Base-by-base conservation (phyloP, 2,329 filamentous ascomycete species). In the Pseudopyrenochaeta lycopersici region DNA sequence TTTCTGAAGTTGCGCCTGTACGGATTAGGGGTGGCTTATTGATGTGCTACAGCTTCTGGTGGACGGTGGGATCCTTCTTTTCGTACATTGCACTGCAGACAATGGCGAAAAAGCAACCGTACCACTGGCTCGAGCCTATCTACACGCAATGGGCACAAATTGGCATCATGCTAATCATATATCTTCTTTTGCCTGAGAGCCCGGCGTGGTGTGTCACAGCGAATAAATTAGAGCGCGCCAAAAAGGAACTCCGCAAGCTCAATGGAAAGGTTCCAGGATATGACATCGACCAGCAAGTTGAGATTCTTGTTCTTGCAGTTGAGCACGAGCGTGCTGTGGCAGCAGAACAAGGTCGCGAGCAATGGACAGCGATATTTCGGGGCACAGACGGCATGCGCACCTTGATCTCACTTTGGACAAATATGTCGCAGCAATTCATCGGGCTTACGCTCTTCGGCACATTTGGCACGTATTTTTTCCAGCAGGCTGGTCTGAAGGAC, bases 131-230 rank as follows among this genome's bases (percentile, higher is more conserved):
- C 3, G 6, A 33, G 12, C 48, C 38, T 7, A 35, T 41, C 29
- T 54, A 52, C 30, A 10, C 18, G 1, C 58, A 81, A 66, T 81
- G 79, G 79, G 74, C 74, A 1, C 78, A 79, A 66, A 67, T 81
- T 11, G 79, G 77, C 0, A 27, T 74, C 6, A 80, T 79, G 67
- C 46, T 69, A 0, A 46, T 76, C 4, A 76, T 80, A 17, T 80
- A 78, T 38, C 10, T 75, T 5, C 48, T 75, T 12, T 58, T 80
- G 3, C 77, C 76, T 1, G 76, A 78, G 46, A 76, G 76, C 0
- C 78, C 79, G 0, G 77, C 75, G 52, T 80, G 54, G 54, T 41
- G 56, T 12, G 52, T 56, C 21, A 27, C 41, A 6, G 47, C 48
- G 41, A 44, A 41, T 9, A 55, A 58, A 33, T 43, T 46, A 12